Evolutionary conservation across 2,329 filamentous ascomycete species (phyloP).

Genomic region (Bipolaris gigantea): DNA sequence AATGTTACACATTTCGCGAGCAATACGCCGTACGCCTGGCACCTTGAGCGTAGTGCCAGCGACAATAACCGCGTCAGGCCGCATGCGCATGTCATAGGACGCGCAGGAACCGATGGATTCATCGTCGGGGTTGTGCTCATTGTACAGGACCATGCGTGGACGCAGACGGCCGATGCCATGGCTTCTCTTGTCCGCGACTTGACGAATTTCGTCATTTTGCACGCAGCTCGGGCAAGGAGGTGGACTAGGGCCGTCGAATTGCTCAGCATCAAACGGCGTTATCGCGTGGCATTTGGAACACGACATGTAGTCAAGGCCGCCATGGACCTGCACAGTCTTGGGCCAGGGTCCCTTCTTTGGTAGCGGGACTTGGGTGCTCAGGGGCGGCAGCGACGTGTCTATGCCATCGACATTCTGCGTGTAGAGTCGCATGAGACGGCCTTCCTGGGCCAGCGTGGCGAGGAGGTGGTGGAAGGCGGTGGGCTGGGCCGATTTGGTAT

Average conservation of each 20-base stretch:
- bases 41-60: slow-evolving; percentile 96
- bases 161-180: slow-evolving; percentile 89
- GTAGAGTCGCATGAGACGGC: slow-evolving; percentile 85
- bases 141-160: slow-evolving; percentile 94
- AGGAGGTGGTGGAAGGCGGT: slow-evolving; percentile 93
- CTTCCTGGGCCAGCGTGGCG: slow-evolving; percentile 84
- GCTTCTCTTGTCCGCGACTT: slow-evolving; percentile 80
- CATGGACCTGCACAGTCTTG: slow-evolving; percentile 88
- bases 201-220: slow-evolving; percentile 74
- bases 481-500: slow-evolving; percentile 75
- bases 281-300: slow-evolving; percentile 89
- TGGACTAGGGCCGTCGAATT: slow-evolving; percentile 83
- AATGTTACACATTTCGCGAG: slow-evolving; percentile 85
- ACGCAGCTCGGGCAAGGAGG: slow-evolving; percentile 78
- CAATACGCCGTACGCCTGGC: slow-evolving; percentile 84
- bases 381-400: slow-evolving; percentile 78
- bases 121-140: slow-evolving; percentile 94
- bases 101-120: slow-evolving; percentile 94
- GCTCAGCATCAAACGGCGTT: slow-evolving; percentile 71
- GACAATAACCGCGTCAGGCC: slow-evolving; percentile 90
- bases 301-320: slow-evolving; percentile 92
- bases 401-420: slow-evolving; percentile 97
- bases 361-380: slow-evolving; percentile 79
- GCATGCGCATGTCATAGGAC: slow-evolving; percentile 77
- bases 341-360: slow-evolving; percentile 89